Evolutionary conservation across 1,284 basidiomycete genomes (phyloP).

Genomic region (Rhodotorula sp.): DNA sequence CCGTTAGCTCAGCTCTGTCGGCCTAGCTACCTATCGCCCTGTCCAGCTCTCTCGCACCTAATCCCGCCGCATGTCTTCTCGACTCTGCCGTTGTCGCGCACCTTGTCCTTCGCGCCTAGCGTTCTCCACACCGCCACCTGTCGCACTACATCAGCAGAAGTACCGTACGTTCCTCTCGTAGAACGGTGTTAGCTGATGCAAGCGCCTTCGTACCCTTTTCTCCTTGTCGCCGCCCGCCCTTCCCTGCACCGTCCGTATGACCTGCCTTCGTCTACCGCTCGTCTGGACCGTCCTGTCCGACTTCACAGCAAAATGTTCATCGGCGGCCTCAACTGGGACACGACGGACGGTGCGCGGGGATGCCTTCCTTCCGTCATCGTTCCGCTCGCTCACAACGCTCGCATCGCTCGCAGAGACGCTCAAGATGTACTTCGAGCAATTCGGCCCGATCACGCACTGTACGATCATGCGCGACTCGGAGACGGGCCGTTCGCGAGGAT

Average conservation of each 20-base stretch:
- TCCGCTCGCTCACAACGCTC: background rate
- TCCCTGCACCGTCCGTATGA: background rate
- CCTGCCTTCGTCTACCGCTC: constrained; percentile 46
- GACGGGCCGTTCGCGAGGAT: constrained; percentile 83
- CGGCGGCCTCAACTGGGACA: constrained; percentile 95
- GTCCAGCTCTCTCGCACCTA: background rate
- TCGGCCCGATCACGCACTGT: constrained; percentile 85
- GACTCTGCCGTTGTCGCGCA: no score
- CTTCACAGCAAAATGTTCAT: constrained; percentile 91
- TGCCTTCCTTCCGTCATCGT: constrained; percentile 49
- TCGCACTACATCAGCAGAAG: background rate
- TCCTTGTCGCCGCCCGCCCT: background rate
- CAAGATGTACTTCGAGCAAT: constrained; percentile 80
- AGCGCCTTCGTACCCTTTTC: constrained; percentile 47
- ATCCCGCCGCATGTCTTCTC: background rate
- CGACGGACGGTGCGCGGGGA: constrained; percentile 72
- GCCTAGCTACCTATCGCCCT: background rate
- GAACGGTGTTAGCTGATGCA: constrained; percentile 75
- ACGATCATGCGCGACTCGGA: constrained; percentile 91
- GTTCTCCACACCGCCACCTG: background rate
- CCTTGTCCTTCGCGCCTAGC: no score
- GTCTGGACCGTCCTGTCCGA: constrained; percentile 36
- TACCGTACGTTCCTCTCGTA: constrained; percentile 54
- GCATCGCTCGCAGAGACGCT: constrained; percentile 62
- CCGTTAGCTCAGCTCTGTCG: background rate